phyloP scores from a whole-genome alignment of 1,139 yeast genomes.

The Saccharomycopsis phalli region DNA sequence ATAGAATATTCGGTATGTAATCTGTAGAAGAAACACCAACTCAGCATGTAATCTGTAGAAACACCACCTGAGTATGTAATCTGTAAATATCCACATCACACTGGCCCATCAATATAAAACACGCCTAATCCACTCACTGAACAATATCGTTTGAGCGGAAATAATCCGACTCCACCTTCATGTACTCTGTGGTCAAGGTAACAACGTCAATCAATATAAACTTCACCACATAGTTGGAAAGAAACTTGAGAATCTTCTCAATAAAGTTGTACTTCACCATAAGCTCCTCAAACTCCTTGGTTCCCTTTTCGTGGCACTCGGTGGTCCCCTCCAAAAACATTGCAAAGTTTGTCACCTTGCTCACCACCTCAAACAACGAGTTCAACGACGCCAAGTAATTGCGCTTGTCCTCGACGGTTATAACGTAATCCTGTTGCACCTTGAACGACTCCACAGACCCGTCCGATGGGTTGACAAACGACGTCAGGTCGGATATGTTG shows the following conservation, averaged over 20 bases:
- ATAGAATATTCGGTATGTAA: too few species aligned
- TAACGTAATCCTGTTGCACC: not conserved
- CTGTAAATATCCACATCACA: too few species aligned
- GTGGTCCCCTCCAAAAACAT: conserved; percentile 5
- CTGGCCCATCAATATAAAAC: too few species aligned
- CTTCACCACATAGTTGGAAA: conserved; percentile 13
- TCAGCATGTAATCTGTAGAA: too few species aligned
- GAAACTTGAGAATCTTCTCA: conserved; percentile 7
- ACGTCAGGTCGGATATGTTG: not conserved
- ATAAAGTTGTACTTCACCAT: conserved; percentile 1
- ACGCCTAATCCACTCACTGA: too few species aligned
- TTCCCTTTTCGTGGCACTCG: not conserved
- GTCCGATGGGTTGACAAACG: not conserved
- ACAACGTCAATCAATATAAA: conserved; percentile 16
- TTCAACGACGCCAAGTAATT: conserved; percentile 10
- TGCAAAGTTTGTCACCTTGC: conserved; percentile 15
- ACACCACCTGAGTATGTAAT: too few species aligned
- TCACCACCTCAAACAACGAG: conserved; percentile 14
- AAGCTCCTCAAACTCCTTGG: not conserved
- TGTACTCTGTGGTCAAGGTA: conserved; percentile 10
- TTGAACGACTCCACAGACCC: not conserved
- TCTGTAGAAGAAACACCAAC: too few species aligned
- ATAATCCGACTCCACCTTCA: conserved; percentile 7
- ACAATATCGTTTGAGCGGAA: not conserved
- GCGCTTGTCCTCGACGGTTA: conserved; percentile 10